phyloP scores from a whole-genome alignment of 1,284 basidiomycete species.

The Rhodotorula sp. region DNA sequence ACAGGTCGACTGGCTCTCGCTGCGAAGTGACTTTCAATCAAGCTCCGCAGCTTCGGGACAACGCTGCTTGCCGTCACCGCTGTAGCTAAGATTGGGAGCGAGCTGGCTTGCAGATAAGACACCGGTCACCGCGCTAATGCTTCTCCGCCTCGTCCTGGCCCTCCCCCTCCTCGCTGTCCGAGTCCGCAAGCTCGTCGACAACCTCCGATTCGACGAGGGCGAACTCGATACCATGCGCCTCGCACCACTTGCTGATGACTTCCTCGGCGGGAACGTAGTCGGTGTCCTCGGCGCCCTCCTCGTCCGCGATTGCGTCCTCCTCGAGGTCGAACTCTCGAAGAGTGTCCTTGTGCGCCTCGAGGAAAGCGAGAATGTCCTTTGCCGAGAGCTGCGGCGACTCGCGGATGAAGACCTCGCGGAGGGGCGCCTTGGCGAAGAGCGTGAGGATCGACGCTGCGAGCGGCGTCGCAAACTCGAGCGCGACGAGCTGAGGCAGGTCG shows the following conservation, averaged over 20 bases:
- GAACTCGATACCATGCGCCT: background rate
- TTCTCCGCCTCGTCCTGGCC: background rate
- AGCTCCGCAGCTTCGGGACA: too few species aligned
- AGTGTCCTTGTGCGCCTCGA: conserved; percentile 12
- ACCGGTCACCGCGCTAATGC: too few species aligned
- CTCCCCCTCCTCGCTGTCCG: background rate
- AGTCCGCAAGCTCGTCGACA: background rate
- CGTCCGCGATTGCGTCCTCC: background rate
- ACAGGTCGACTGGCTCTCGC: too few species aligned
- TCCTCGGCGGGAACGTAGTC: background rate
- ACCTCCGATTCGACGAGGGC: background rate
- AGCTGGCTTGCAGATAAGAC: too few species aligned
- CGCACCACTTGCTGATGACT: conserved; percentile 5
- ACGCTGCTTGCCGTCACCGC: too few species aligned
- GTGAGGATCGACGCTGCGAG: background rate
- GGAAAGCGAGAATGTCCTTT: conserved; percentile 1
- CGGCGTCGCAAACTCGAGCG: conserved; percentile 4
- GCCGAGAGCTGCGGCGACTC: conserved; percentile 4
- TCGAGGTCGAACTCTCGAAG: background rate
- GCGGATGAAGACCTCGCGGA: conserved; percentile 3
- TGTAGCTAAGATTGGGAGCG: too few species aligned
- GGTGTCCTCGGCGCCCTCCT: background rate
- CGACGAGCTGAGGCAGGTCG: conserved; percentile 1
- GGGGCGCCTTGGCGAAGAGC: background rate
- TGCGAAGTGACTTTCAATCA: too few species aligned